These are phyloP conservation scores for Trametes meyenii DNA, from an alignment of 768 basidiomycete species.

Conservation along the genomic window DNA sequence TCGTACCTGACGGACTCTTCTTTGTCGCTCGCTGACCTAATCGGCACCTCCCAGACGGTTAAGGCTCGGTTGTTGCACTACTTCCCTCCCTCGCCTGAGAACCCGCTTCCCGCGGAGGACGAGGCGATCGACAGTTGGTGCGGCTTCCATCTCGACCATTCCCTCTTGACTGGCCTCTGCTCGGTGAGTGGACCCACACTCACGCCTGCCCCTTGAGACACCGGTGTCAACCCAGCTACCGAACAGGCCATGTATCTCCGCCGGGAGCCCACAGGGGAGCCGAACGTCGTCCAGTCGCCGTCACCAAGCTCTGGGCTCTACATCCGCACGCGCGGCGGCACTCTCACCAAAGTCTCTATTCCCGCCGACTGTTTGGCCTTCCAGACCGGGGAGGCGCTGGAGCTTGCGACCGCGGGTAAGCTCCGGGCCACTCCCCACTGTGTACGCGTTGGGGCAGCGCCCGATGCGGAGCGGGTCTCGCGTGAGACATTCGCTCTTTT, in stretches of 20 bases:
- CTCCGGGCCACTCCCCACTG: conserved; percentile 95
- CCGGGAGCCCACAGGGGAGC: conserved; percentile 43
- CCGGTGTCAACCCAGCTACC: background rate
- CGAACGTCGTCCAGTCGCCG: conserved; percentile 62
- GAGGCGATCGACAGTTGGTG: conserved; percentile 88
- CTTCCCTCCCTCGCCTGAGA: conserved; percentile 67
- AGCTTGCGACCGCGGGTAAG: conserved; percentile 79
- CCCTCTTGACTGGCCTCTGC: conserved; percentile 89
- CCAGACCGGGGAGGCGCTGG: conserved; percentile 95
- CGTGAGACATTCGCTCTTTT: conserved; percentile 91
- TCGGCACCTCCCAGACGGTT: conserved; percentile 76
- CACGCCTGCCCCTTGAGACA: background rate
- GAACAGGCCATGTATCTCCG: conserved; percentile 82
- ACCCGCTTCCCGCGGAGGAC: conserved; percentile 46
- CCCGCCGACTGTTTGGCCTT: conserved; percentile 87
- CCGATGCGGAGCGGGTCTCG: conserved; percentile 52
- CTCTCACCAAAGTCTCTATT: conserved; percentile 82
- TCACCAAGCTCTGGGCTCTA: conserved; percentile 84
- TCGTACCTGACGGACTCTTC: conserved; percentile 66
- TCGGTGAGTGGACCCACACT: conserved; percentile 52
- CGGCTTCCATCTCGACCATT: conserved; percentile 94
- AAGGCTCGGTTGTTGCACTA: conserved; percentile 98
- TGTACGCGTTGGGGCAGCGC: conserved; percentile 69
- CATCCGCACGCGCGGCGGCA: conserved; percentile 82
- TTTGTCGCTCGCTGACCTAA: conserved; percentile 70